Conservation (phyloP, 116 monocot species). For the Thalassia testudinum region DNA sequence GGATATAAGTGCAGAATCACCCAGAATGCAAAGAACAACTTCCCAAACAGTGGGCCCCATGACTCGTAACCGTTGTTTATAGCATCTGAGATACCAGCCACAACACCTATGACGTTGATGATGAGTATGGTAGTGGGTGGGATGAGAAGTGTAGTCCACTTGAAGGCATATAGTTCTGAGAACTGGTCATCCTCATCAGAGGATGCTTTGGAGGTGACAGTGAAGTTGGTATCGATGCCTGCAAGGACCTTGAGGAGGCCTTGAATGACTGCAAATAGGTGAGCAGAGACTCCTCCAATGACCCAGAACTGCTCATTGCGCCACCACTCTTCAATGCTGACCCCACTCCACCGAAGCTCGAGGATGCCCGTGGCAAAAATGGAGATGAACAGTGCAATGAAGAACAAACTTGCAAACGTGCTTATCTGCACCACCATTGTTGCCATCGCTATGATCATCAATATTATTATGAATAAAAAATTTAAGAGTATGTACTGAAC, state of each 20-base stretch:
- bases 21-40: slow-evolving; percentile 91
- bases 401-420: slow-evolving; percentile 91
- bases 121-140: slow-evolving; percentile 76
- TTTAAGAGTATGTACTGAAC: background rate
- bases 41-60: slow-evolving; percentile 89
- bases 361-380: slow-evolving; percentile 90
- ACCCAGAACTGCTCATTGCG: slow-evolving; percentile 99
- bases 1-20: slow-evolving; percentile 93
- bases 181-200: slow-evolving; percentile 54
- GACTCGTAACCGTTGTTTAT: slow-evolving; percentile 84
- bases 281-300: slow-evolving; percentile 90
- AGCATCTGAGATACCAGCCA: slow-evolving; percentile 82
- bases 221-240: slow-evolving; percentile 92
- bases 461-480: background rate
- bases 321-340: slow-evolving; percentile 99
- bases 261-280: slow-evolving; percentile 82
- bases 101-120: slow-evolving; percentile 88
- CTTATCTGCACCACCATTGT: slow-evolving; percentile 85
- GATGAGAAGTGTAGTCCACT: slow-evolving; percentile 89
- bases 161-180: slow-evolving; percentile 81
- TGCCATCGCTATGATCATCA: background rate
- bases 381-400: slow-evolving; percentile 81
- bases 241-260: slow-evolving; percentile 85
- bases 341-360: slow-evolving; percentile 89
- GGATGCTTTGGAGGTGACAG: slow-evolving; percentile 75